Evolutionary conservation across 2,329 filamentous ascomycete species (phyloP), one percentile per base, ranked within the genome.

Genomic region (Monosporascus sp.): DNA sequence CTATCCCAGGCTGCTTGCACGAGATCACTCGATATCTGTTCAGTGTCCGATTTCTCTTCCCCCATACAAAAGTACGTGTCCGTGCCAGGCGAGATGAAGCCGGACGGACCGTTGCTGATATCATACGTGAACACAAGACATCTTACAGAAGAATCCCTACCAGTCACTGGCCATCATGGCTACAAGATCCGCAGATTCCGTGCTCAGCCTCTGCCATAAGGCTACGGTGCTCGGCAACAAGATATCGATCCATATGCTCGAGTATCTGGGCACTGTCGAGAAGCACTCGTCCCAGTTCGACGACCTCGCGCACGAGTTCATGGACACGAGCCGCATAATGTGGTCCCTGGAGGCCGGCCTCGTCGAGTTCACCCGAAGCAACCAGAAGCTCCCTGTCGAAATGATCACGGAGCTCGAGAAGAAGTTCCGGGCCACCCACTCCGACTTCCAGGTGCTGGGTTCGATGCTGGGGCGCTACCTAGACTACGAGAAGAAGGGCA

Each of bases 291-390:
- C 77, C 50, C 79, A 80, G 35, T 82, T 86, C 65, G 77, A 80
- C 54, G 71, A 75, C 25, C 75, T 89, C 20, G 83, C 85, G 9
- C 77, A 79, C 56, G 83, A 86, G 58, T 87, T 88, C 62, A 77
- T 89, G 54, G 84, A 88, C 52, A 81, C 83, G 5, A 86, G 81
- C 65, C 79, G 83, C 51, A 80, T 84, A 43, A 73, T 89, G 43
- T 87, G 84, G 75, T 80, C 82, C n/a, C 83, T 88, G 56, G 84
- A 88, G 67, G 79, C 82, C 22, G 86, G 86, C 5, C 74, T 89
- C 50, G 68, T 71, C n/a, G 79, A 83, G 60, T 77, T 74, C 45
- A 68, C 74, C 31, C 74, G 75, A 41, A 75, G 74, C 20, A 70
- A 73, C 17, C 79, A 81, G 58, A 71, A 74, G 17, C 76, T 88